Conservation (phyloP, 371 early-diverging fungal genomes). For the Basidiobolus meristosporus region DNA sequence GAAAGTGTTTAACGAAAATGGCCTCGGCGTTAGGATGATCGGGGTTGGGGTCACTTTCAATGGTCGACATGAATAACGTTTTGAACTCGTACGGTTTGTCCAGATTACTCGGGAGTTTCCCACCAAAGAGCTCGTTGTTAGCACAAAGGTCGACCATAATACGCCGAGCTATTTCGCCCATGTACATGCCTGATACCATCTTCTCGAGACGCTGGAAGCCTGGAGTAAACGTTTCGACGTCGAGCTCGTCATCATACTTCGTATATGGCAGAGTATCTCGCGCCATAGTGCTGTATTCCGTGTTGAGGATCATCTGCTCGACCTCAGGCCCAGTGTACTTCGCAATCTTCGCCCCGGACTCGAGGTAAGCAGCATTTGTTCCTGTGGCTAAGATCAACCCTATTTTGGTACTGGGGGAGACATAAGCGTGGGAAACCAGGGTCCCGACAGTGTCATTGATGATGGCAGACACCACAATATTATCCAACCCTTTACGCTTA, state of each 20-base stretch:
- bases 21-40: background rate
- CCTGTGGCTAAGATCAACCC: slow-evolving; percentile 90
- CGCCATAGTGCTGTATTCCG: slow-evolving; percentile 69
- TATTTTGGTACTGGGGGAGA: slow-evolving; percentile 57
- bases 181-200: slow-evolving; percentile 82
- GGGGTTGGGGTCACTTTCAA: slow-evolving; percentile 11
- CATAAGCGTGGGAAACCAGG: slow-evolving; percentile 72
- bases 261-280: slow-evolving; percentile 74
- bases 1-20: background rate
- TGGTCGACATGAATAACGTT: slow-evolving; percentile 40
- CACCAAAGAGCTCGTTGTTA: slow-evolving; percentile 51
- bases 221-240: slow-evolving; percentile 50
- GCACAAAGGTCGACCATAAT: slow-evolving; percentile 59
- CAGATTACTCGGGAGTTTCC: slow-evolving; percentile 29
- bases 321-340: slow-evolving; percentile 31
- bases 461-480: slow-evolving; percentile 63
- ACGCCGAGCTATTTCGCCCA: slow-evolving; percentile 74
- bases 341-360: slow-evolving; percentile 40
- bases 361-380: slow-evolving; percentile 84
- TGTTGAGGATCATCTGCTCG: slow-evolving; percentile 71
- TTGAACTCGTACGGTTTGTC: slow-evolving; percentile 47
- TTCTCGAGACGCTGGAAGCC: slow-evolving; percentile 75
- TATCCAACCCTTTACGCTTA: slow-evolving; percentile 37
- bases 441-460: slow-evolving; percentile 93
- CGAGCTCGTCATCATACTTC: slow-evolving; percentile 64